A percentile compares a stretch with the other conserved stretches of the same genome.
phyloP scores from a whole-genome alignment of 805 yeast genomes.

The Starmerella tilneyi region DNA sequence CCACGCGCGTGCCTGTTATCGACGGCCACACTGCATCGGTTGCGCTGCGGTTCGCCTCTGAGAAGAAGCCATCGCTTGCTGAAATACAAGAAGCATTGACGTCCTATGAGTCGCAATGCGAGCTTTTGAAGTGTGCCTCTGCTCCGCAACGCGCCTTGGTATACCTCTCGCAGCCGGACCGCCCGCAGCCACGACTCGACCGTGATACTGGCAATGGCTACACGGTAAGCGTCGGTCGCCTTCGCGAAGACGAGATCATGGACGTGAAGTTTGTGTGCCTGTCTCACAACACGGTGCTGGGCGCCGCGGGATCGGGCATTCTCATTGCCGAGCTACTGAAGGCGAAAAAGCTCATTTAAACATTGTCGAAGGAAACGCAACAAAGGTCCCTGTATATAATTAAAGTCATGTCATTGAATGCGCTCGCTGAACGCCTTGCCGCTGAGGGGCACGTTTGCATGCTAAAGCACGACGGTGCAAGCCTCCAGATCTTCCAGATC shows the following conservation, averaged over 20 bases:
- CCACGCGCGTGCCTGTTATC: conserved; percentile 92
- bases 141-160: conserved; percentile 91
- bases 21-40: conserved; percentile 98
- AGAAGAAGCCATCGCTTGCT: conserved; percentile 78
- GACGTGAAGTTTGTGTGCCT: conserved; percentile 95
- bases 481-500: conserved; percentile 4
- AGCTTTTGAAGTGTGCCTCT: conserved; percentile 67
- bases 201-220: conserved; percentile 89
- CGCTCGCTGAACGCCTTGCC: not conserved
- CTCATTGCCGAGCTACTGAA: conserved; percentile 83
- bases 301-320: conserved; percentile 98
- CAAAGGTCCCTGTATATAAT: no score
- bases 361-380: no score
- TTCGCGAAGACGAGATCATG: conserved; percentile 84
- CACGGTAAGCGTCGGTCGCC: conserved; percentile 89
- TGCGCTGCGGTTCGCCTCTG: conserved; percentile 66
- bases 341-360: conserved; percentile 62
- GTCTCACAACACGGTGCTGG: conserved; percentile 93
- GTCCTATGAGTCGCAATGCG: conserved; percentile 76
- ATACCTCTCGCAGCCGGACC: conserved; percentile 77
- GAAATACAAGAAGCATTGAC: conserved; percentile 59
- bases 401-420: no score
- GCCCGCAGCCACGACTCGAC: conserved; percentile 98
- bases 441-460: not conserved
- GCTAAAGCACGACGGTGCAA: not conserved